Base-by-base conservation (phyloP, 192 early-diverging fungal genomes). In the Coemansia sp. region DNA sequence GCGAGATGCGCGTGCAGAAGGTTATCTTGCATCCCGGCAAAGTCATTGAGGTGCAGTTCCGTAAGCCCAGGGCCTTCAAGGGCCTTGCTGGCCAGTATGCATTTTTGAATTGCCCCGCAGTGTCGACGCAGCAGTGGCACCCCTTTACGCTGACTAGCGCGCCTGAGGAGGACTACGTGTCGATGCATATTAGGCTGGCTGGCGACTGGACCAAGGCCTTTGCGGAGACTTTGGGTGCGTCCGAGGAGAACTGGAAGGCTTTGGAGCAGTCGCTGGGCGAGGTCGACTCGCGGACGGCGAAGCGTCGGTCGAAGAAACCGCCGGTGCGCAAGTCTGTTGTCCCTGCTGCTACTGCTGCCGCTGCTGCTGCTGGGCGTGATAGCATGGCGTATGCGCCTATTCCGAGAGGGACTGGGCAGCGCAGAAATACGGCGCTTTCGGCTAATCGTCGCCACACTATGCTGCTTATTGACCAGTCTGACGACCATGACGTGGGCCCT, bases 91-190 rank as follows among this genome's bases (percentile, higher is more conserved):
- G 92, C 29, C 92, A 94, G 85, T 94, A 94, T 69, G 88, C 93
- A 44, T 94, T 90, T 64, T 44, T 94, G 42, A 86, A 80, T 74
- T 91, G 91, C 58, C 92, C 92, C 1, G 90, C 90, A 37, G 86
- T 93, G 59, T 85, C 87, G 64, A 74, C 84, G 37, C 85, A 85
- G 74, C 86, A 93, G 75, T 93, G 92, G 92, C 92, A 94, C 64
- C 92, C 92, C 2, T 94, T 94, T 77, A 94, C 92, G 12, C 82
- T 94, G 51, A 93, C 92, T 21, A 92, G 91, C 27, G 89, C 90
- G 21, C 92, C 92, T 7, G 83, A 93, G 71, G 92, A 94, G 66
- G 85, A 88, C 65, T 92, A 90, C 45, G 70, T 90, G 25, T 89
- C 89, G 4, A 70, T 94, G 36, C 92, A 94, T 64, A 91, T 93